Percentiles rank a stretch among this genome's conserved stretches.
These are phyloP conservation scores for Mucor saturninus DNA, from an alignment of 371 early-diverging fungal genomes.

Conservation along the genomic window DNA sequence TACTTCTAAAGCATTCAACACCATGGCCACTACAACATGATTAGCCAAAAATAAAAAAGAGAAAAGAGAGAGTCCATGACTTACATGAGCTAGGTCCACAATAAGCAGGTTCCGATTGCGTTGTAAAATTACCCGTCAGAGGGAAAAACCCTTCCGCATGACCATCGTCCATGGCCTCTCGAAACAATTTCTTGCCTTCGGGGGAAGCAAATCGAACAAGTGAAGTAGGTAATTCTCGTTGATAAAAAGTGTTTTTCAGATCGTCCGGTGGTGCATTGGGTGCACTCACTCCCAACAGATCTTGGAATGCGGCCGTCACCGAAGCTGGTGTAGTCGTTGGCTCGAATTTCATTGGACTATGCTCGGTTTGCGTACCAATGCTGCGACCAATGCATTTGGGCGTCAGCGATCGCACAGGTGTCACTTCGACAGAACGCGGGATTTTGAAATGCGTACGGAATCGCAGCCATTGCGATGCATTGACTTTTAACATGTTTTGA, in stretches of 20 bases:
- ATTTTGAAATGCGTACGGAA: conserved; percentile 15
- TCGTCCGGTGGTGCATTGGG: conserved; percentile 27
- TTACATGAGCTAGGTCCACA: conserved; percentile 63
- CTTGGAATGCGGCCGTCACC: conserved; percentile 27
- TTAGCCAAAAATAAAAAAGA: conserved; percentile 39
- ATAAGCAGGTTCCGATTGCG: conserved; percentile 88
- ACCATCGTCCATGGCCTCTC: conserved; percentile 74
- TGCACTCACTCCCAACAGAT: conserved; percentile 24
- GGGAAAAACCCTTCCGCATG: conserved; percentile 88
- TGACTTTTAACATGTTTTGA: conserved; percentile 11
- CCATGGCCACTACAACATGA: conserved; percentile 79
- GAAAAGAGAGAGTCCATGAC: conserved; percentile 50
- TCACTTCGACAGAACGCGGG: not conserved
- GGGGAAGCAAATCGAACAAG: conserved; percentile 81
- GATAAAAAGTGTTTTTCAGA: conserved; percentile 72
- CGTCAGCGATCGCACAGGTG: not conserved
- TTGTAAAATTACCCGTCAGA: conserved; percentile 87
- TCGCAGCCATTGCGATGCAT: conserved; percentile 12
- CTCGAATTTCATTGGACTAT: not conserved
- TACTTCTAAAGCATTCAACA: conserved; percentile 89
- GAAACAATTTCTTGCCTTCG: conserved; percentile 79
- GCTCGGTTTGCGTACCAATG: conserved; percentile 21
- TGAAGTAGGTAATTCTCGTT: conserved; percentile 74
- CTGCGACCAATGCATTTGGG: conserved; percentile 6
- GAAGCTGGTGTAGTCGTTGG: not conserved